Conservation (phyloP, 2,329 filamentous ascomycete species). For the Emergomyces orientalis region DNA sequence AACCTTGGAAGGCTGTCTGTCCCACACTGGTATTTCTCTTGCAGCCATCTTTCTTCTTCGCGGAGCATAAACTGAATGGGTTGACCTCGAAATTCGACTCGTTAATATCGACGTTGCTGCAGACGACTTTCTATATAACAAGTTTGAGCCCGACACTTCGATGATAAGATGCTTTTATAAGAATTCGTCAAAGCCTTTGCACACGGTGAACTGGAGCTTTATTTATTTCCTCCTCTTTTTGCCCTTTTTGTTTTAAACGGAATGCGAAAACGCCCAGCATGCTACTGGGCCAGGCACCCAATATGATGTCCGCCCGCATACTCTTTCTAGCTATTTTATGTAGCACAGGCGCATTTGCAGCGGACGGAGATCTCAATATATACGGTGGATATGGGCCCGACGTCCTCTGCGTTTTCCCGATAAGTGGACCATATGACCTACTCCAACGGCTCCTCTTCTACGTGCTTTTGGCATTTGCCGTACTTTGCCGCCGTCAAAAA, state of each 20-base stretch:
- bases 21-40: neutral
- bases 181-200: neutral
- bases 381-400: slow-evolving; percentile 6
- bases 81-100: neutral
- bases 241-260: neutral
- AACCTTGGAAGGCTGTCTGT: neutral
- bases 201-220: neutral
- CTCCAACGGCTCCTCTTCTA: slow-evolving; percentile 22
- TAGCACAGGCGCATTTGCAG: neutral
- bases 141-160: neutral
- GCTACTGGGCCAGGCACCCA: neutral
- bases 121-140: neutral
- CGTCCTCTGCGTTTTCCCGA: slow-evolving; percentile 14
- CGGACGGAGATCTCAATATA: neutral
- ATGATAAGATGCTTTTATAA: neutral
- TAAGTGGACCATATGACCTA: slow-evolving; percentile 20
- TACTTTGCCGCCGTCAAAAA: slow-evolving; percentile 18
- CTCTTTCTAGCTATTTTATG: neutral
- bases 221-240: neutral
- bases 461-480: slow-evolving; percentile 19
- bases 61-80: neutral
- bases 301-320: neutral
- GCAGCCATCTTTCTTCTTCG: neutral
- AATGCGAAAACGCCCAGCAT: neutral
- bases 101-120: neutral